Evolutionary conservation across 1,139 yeast species (phyloP).

Genomic region (Hyphopichia fennica): DNA sequence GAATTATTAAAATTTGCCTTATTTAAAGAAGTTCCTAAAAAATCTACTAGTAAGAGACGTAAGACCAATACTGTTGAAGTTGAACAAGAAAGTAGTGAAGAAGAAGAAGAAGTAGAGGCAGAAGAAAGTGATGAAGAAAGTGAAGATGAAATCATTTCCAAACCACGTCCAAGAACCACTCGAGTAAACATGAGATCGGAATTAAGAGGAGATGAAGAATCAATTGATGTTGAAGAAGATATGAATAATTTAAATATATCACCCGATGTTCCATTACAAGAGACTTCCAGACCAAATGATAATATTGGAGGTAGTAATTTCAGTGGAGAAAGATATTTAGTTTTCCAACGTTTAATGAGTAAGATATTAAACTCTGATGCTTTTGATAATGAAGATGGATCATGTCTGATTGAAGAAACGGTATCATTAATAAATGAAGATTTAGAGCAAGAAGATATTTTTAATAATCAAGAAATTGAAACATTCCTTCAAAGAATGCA

Average conservation of each 20-base stretch:
- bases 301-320: conserved; percentile 24
- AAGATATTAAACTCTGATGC: conserved; percentile 45
- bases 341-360: conserved; percentile 48
- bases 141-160: conserved; percentile 20
- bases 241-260: conserved; percentile 26
- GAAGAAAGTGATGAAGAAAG: conserved; percentile 26
- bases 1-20: conserved; percentile 81
- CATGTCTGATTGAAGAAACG: conserved; percentile 47
- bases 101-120: conserved; percentile 17
- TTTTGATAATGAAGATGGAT: conserved; percentile 43
- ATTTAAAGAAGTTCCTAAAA: conserved; percentile 68
- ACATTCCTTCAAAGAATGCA: conserved; percentile 56
- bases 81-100: conserved; percentile 14
- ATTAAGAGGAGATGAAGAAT: conserved; percentile 13
- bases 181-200: conserved; percentile 13
- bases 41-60: conserved; percentile 33
- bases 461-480: conserved; percentile 49
- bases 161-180: conserved; percentile 19
- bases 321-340: conserved; percentile 49
- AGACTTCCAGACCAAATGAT: conserved; percentile 17
- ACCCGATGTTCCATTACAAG: conserved; percentile 27
- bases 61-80: conserved; percentile 20
- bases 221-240: conserved; percentile 23
- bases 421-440: conserved; percentile 48
- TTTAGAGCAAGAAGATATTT: conserved; percentile 63